Conservation (phyloP, 495 filamentous ascomycete genomes). For the Polyplosphaeria fusca region DNA sequence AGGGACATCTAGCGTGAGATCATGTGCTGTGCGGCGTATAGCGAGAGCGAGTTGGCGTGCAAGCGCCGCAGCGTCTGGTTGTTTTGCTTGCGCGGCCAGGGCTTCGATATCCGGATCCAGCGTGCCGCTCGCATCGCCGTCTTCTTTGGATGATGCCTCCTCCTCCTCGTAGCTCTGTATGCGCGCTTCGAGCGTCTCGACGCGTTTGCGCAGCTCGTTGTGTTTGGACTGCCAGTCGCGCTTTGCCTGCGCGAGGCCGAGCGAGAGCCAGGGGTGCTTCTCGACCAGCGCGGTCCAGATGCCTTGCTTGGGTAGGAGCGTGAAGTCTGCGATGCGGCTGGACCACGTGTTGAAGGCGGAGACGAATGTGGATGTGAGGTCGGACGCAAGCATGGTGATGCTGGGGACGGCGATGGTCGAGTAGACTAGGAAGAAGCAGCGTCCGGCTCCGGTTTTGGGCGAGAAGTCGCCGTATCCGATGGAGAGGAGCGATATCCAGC, state of each 20-base stretch:
- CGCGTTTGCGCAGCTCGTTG: conserved; percentile 35
- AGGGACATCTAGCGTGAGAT: conserved; percentile 42
- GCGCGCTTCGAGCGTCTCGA: conserved; percentile 10
- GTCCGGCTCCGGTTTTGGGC: conserved; percentile 41
- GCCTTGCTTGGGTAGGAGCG: conserved; percentile 53
- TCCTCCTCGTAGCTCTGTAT: conserved; percentile 8
- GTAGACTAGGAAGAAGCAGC: conserved; percentile 45
- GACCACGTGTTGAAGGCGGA: conserved; percentile 54
- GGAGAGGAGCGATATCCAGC: conserved; percentile 44
- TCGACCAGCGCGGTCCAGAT: conserved; percentile 46
- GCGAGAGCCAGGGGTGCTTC: conserved; percentile 44
- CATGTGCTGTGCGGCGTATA: conserved; percentile 50
- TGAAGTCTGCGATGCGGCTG: conserved; percentile 52
- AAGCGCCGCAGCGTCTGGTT: conserved; percentile 41
- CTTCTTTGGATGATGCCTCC: background rate
- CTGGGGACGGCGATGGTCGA: conserved; percentile 58
- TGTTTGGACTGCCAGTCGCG: conserved; percentile 29
- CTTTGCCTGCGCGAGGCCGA: conserved; percentile 40
- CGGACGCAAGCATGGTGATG: conserved; percentile 62
- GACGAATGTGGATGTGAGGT: conserved; percentile 61
- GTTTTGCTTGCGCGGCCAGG: background rate
- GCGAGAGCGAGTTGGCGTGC: conserved; percentile 53
- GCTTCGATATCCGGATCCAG: conserved; percentile 4
- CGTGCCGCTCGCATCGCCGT: background rate
- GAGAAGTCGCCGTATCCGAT: conserved; percentile 45